Conservation (phyloP, 2,329 filamentous ascomycete genomes). For the Stemphylium vesicarium region DNA sequence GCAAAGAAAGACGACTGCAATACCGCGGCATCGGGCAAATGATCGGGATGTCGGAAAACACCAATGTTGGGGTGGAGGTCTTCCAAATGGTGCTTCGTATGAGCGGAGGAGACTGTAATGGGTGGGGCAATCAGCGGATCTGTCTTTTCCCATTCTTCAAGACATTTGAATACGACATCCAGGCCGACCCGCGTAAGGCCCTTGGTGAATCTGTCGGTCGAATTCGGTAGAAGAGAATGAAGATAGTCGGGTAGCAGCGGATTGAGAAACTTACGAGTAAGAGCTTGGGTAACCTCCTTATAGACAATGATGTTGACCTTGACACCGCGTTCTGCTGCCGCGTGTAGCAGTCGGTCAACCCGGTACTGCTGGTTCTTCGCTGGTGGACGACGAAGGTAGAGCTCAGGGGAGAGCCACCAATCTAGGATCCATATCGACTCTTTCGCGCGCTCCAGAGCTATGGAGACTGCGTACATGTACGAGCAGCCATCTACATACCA, state of each 20-base stretch:
- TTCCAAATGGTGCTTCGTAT: constrained; percentile 82
- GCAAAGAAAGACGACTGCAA: constrained; percentile 64
- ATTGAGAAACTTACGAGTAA: constrained; percentile 70
- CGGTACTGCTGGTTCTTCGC: constrained; percentile 82
- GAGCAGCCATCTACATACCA: constrained; percentile 77
- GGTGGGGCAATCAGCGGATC: constrained; percentile 53
- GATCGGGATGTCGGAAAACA: constrained; percentile 90
- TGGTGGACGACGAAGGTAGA: constrained; percentile 84
- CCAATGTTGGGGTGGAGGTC: constrained; percentile 80
- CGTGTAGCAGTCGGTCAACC: constrained; percentile 80
- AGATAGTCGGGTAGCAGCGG: constrained; percentile 53
- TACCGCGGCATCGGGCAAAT: constrained; percentile 75
- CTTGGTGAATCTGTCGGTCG: constrained; percentile 51
- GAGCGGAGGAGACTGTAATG: constrained; percentile 65
- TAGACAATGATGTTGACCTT: constrained; percentile 87
- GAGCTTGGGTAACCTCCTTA: constrained; percentile 79
- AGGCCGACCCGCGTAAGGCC: constrained; percentile 51
- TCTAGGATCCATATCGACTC: constrained; percentile 86
- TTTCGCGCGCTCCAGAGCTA: constrained; percentile 76
- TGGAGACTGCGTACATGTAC: constrained; percentile 81
- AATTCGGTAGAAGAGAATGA: constrained; percentile 51
- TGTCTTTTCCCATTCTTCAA: constrained; percentile 54
- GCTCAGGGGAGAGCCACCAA: constrained; percentile 87
- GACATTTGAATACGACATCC: constrained; percentile 52
- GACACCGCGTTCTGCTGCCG: constrained; percentile 83